These are phyloP conservation scores for Knufia fluminis DNA, from an alignment of 2,329 filamentous ascomycete genomes.

Conservation along the genomic window DNA sequence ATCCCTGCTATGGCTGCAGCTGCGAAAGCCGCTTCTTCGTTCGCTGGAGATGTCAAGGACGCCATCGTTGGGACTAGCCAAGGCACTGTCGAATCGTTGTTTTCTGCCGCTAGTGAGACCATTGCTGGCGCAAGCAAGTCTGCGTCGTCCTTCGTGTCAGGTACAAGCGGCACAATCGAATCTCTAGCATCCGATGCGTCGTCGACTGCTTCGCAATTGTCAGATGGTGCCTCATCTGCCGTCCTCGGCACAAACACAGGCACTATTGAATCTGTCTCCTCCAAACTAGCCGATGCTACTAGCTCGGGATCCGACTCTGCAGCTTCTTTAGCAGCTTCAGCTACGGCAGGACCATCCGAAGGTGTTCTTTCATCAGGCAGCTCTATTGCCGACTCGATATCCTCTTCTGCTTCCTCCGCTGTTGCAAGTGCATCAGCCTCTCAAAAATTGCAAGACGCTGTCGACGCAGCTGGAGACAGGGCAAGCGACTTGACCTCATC, in stretches of 20 bases:
- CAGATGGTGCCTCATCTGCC: conserved; percentile 15
- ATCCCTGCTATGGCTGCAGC: conserved; percentile 46
- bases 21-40: conserved; percentile 27
- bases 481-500: neutral
- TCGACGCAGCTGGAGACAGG: neutral
- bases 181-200: conserved; percentile 30
- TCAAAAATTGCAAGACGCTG: neutral
- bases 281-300: conserved; percentile 15
- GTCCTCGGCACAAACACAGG: conserved; percentile 11
- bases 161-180: conserved; percentile 23
- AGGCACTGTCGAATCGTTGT: conserved; percentile 29
- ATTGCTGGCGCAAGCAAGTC: conserved; percentile 10
- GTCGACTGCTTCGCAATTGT: conserved; percentile 18
- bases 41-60: conserved; percentile 21
- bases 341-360: conserved; percentile 6
- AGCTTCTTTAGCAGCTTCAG: conserved; percentile 10
- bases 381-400: conserved; percentile 11
- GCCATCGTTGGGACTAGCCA: conserved; percentile 25
- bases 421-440: conserved; percentile 2
- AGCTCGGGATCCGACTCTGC: neutral
- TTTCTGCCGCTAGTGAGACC: conserved; percentile 24
- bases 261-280: conserved; percentile 23
- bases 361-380: conserved; percentile 7
- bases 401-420: conserved; percentile 13
- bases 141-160: neutral